Base-by-base conservation (phyloP, 108 stramenopile species). In the Cyclotella cryptica region DNA sequence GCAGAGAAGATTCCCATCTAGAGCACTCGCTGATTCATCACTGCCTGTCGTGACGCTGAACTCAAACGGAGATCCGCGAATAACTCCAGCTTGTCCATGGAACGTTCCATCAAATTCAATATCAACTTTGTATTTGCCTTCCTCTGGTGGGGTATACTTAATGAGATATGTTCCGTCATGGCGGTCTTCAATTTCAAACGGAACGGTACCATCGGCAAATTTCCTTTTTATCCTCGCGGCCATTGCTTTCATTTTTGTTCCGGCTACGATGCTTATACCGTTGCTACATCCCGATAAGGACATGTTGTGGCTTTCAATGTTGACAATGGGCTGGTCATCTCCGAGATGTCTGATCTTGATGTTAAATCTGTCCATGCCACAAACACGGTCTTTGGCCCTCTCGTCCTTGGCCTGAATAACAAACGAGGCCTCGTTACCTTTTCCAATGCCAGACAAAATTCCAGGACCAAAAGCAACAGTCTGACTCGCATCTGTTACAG, bases 381-480 rank as follows among this genome's bases (percentile, higher is more conserved):
- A 91, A 1, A 84, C 64, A 12, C 94, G 89, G 26, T 88, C 72
- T 29, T 49, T 57, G 9, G 88, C 87, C 12, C 60, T 22, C 67
- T 61, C 71, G 75, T 95, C 94, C 15, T 87, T 85, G 21, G 94
- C 90, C 44, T 89, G 91, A 45, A 95, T 89, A 29, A 90, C 63
- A 60, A 95, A 90, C 21, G 63, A 41, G 12, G 86, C 75, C n/a
- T 80, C 79, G 18, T 40, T 61, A 0, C n/a, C 43, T 22, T 85
- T 71, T 11, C 71, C 80, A 17, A 58, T 65, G 18, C 90, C 88
- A n/a, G 66, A 28, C 11, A 91, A 71, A n/a, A 93, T 72, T 10
- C 93, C 91, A 11, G 91, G 90, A 1, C 94, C 94, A 61, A 92
- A 95, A 58, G 91, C 90, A 14, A 95, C 76, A 21, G 86, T 88